Evolutionary conservation across 495 filamentous ascomycete species (phyloP).

Genomic region (Xylaria sp.): DNA sequence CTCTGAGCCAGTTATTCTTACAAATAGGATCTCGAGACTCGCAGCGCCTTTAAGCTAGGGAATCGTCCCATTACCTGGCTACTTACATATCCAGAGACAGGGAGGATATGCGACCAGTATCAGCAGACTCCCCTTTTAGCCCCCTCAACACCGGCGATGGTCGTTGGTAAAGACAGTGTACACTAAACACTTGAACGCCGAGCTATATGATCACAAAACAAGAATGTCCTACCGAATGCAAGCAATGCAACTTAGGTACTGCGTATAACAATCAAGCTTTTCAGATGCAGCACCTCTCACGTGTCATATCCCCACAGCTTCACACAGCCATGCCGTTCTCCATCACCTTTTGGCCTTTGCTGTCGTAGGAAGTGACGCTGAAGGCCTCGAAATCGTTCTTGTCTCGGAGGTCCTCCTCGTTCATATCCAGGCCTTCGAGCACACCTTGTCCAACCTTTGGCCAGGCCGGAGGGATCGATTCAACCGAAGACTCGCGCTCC

Average conservation of each 20-base stretch:
- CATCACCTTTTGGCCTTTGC: slow-evolving; percentile 44
- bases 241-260: neutral
- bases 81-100: neutral
- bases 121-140: neutral
- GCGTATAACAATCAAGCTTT: neutral
- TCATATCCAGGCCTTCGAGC: slow-evolving; percentile 53
- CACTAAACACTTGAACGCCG: slow-evolving; percentile 7
- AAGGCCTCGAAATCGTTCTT: slow-evolving; percentile 60
- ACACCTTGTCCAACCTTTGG: slow-evolving; percentile 68
- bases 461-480: slow-evolving; percentile 65
- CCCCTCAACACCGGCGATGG: neutral
- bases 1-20: too few relatives aligned
- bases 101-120: neutral
- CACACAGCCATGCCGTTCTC: slow-evolving; percentile 40
- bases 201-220: slow-evolving; percentile 7
- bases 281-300: neutral
- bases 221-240: neutral
- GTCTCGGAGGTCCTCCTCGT: slow-evolving; percentile 56
- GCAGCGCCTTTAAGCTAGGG: neutral
- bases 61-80: neutral
- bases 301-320: neutral
- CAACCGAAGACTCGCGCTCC: slow-evolving; percentile 35
- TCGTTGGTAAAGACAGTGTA: neutral
- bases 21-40: neutral
- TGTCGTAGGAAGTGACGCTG: slow-evolving; percentile 57